These are phyloP conservation scores for Lepidium sativum DNA, from an alignment of 345 rosid species.

Conservation along the genomic window DNA sequence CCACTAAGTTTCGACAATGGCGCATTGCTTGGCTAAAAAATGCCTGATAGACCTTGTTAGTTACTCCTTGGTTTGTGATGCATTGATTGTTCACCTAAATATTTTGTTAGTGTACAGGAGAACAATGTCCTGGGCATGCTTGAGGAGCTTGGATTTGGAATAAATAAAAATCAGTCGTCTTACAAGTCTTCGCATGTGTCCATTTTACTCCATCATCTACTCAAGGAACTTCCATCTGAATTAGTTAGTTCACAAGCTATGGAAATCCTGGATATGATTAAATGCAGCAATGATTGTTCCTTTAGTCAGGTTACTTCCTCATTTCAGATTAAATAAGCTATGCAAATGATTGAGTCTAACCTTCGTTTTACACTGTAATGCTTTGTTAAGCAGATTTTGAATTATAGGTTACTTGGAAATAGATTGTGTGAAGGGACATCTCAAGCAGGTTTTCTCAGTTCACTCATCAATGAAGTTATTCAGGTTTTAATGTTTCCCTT, in stretches of 20 bases:
- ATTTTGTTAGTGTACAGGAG: constrained; percentile 25
- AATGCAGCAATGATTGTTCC: constrained; percentile 57
- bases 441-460: constrained; percentile 27
- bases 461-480: constrained; percentile 46
- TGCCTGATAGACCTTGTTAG: neutral
- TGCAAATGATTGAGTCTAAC: neutral
- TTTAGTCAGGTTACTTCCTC: constrained; percentile 49
- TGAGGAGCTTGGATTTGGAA: constrained; percentile 58
- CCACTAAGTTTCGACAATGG: neutral
- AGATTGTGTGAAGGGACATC: constrained; percentile 52
- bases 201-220: constrained; percentile 64
- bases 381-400: constrained; percentile 46
- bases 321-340: neutral
- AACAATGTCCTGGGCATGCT: constrained; percentile 38
- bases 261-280: constrained; percentile 58
- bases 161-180: constrained; percentile 36
- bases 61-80: constrained; percentile 14
- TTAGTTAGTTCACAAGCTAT: constrained; percentile 49
- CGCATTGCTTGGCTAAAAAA: neutral
- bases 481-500: constrained; percentile 41
- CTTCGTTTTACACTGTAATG: neutral
- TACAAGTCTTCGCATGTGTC: constrained; percentile 43
- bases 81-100: constrained; percentile 30
- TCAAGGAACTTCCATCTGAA: constrained; percentile 70
- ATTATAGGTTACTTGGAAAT: constrained; percentile 83